A percentile compares a stretch with the other conserved stretches of the same genome.
These are phyloP conservation scores for Jacaranda mimosifolia DNA, from an alignment of 257 asterid genomes.

Conservation along the genomic window DNA sequence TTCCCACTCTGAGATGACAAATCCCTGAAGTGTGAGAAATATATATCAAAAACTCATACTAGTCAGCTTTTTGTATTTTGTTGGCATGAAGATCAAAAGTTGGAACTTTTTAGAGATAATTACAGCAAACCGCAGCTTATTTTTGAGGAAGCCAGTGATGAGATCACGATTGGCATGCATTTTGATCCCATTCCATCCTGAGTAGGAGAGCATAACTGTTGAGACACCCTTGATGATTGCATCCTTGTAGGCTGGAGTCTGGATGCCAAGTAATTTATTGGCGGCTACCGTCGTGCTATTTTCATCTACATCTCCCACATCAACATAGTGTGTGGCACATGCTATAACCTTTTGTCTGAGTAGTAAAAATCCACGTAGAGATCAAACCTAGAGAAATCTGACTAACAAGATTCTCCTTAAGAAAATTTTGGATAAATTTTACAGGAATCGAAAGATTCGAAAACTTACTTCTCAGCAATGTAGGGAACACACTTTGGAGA, in stretches of 20 bases:
- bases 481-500: slow-evolving; percentile 66
- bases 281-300: slow-evolving; percentile 46
- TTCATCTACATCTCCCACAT: slow-evolving; percentile 58
- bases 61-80: not conserved
- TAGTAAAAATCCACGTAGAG: not conserved
- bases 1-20: slow-evolving; percentile 39
- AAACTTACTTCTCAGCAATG: slow-evolving; percentile 67
- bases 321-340: slow-evolving; percentile 57
- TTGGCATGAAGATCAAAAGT: not conserved
- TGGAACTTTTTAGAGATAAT: not conserved
- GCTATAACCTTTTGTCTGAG: slow-evolving; percentile 49
- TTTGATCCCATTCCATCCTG: slow-evolving; percentile 54
- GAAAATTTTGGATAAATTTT: not conserved
- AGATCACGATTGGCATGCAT: slow-evolving; percentile 60
- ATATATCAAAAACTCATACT: too few species aligned
- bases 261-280: slow-evolving; percentile 47
- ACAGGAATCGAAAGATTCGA: not conserved
- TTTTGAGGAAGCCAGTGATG: slow-evolving; percentile 55
- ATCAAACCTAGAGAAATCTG: too few species aligned
- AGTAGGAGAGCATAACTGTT: slow-evolving; percentile 58
- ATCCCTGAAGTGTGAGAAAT: slow-evolving; percentile 47
- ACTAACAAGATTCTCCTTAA: not conserved
- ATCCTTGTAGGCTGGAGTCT: slow-evolving; percentile 52
- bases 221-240: slow-evolving; percentile 59
- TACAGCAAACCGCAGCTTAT: slow-evolving; percentile 45